These are phyloP conservation scores for Magnusiomyces ingens DNA, from an alignment of 1,139 yeast species.

Conservation along the genomic window DNA sequence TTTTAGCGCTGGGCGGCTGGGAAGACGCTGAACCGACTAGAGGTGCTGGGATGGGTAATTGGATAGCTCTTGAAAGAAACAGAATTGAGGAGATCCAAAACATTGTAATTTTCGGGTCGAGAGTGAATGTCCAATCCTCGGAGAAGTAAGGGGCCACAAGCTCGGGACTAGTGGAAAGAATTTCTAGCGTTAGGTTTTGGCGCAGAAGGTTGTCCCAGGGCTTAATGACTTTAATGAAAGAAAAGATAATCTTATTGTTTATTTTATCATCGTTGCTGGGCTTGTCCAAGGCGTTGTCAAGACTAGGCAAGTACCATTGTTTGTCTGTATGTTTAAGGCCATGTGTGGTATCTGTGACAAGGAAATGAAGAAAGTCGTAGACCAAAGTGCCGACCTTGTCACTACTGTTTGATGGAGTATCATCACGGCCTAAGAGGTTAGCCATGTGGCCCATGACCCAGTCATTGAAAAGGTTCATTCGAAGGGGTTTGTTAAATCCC, in stretches of 20 bases:
- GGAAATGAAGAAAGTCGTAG: constrained; percentile 44
- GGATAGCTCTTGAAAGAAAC: constrained; percentile 51
- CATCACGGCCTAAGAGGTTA: constrained; percentile 42
- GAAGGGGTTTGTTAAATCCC: constrained; percentile 59
- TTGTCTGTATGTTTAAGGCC: constrained; percentile 63
- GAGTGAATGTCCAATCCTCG: constrained; percentile 45
- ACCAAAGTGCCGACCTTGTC: constrained; percentile 25
- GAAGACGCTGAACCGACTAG: constrained; percentile 14
- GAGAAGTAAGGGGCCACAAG: constrained; percentile 68
- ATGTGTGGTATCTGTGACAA: constrained; percentile 45
- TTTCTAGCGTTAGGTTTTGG: constrained; percentile 46
- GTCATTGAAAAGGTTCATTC: constrained; percentile 73
- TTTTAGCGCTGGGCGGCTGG: constrained; percentile 24
- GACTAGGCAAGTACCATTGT: constrained; percentile 46
- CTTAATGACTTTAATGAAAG: constrained; percentile 57
- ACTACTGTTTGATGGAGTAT: constrained; percentile 25
- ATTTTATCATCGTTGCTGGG: constrained; percentile 16
- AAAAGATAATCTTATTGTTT: constrained; percentile 56
- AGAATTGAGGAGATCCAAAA: constrained; percentile 78
- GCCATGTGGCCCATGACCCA: constrained; percentile 58
- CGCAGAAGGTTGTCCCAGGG: constrained; percentile 76
- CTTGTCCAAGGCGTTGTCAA: constrained; percentile 13
- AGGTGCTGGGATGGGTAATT: constrained; percentile 45
- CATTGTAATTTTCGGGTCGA: constrained; percentile 64
- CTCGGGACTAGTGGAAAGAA: constrained; percentile 56